Percentiles rank a stretch among this genome's conserved stretches.
Conservation (phyloP, 805 yeast genomes). For the Zygoascus flipseniorum region DNA sequence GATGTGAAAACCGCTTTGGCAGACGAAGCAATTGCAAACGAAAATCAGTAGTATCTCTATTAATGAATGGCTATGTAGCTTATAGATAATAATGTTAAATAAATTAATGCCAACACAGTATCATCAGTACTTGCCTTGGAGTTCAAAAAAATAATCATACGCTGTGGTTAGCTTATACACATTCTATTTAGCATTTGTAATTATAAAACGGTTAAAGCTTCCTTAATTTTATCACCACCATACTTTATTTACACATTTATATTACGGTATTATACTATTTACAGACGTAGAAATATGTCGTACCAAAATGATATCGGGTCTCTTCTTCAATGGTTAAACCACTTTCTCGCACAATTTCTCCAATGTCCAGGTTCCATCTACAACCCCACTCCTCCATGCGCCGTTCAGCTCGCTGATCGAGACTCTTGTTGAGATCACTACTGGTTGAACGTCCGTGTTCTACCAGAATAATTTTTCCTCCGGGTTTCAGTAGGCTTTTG, state of each 20-base stretch:
- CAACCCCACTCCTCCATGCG: slow-evolving; percentile 94
- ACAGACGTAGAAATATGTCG: slow-evolving; percentile 46
- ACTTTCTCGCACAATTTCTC: slow-evolving; percentile 72
- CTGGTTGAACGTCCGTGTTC: slow-evolving; percentile 84
- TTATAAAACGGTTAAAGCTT: no score
- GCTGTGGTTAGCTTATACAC: no score
- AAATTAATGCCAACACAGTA: not conserved
- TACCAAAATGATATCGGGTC: slow-evolving; percentile 78
- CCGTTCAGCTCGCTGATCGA: slow-evolving; percentile 75
- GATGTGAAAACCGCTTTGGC: slow-evolving; percentile 70
- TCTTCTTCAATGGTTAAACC: slow-evolving; percentile 79
- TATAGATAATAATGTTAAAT: no score
- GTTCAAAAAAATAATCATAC: no score
- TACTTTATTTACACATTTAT: not conserved
- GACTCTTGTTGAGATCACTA: slow-evolving; percentile 63
- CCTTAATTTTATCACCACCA: not conserved
- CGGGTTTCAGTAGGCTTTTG: slow-evolving; percentile 66
- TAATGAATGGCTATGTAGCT: no score
- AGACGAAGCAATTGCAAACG: slow-evolving; percentile 49
- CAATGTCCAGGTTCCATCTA: slow-evolving; percentile 93
- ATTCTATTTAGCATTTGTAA: no score
- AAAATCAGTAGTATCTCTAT: not conserved
- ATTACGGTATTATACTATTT: not conserved
- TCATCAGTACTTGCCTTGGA: not conserved
- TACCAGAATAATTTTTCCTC: slow-evolving; percentile 76